Percentiles rank a stretch among this genome's conserved stretches.
phyloP scores from a whole-genome alignment of 1,139 yeast species.

The Citeromyces hawaiiensis region DNA sequence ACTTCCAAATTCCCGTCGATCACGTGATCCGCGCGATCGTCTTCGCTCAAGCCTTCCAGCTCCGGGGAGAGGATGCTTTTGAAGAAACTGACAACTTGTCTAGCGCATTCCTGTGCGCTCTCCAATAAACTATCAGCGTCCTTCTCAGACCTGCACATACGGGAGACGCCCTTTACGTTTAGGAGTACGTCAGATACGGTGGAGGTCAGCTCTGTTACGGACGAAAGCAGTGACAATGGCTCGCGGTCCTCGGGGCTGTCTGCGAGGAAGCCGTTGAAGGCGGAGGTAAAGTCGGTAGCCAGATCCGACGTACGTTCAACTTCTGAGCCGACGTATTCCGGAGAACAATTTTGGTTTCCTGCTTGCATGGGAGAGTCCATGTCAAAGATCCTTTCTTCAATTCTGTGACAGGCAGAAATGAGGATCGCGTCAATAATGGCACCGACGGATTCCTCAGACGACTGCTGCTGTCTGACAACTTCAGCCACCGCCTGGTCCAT shows the following conservation, averaged over 20 bases:
- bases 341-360: conserved; percentile 69
- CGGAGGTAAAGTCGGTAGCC: conserved; percentile 72
- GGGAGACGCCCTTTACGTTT: conserved; percentile 57
- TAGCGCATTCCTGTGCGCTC: conserved; percentile 44
- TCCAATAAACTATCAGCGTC: conserved; percentile 38
- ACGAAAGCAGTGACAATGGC: conserved; percentile 51
- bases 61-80: conserved; percentile 41
- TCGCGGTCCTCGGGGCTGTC: conserved; percentile 56
- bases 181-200: conserved; percentile 42
- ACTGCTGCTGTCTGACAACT: conserved; percentile 42
- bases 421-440: conserved; percentile 61
- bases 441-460: conserved; percentile 47
- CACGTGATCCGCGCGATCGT: conserved; percentile 62
- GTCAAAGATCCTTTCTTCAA: conserved; percentile 65
- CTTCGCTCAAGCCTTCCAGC: conserved; percentile 31
- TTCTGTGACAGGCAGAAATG: conserved; percentile 52
- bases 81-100: conserved; percentile 50
- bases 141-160: conserved; percentile 33
- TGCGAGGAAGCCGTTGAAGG: conserved; percentile 65
- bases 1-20: conserved; percentile 65
- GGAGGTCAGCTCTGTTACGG: conserved; percentile 55
- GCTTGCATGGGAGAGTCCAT: conserved; percentile 74
- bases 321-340: conserved; percentile 56
- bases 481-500: conserved; percentile 62
- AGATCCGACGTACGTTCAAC: conserved; percentile 59